Evolutionary conservation across 768 basidiomycete species (phyloP), one percentile per base, ranked within the genome.

Genomic region (Kwoniella heveanensis): DNA sequence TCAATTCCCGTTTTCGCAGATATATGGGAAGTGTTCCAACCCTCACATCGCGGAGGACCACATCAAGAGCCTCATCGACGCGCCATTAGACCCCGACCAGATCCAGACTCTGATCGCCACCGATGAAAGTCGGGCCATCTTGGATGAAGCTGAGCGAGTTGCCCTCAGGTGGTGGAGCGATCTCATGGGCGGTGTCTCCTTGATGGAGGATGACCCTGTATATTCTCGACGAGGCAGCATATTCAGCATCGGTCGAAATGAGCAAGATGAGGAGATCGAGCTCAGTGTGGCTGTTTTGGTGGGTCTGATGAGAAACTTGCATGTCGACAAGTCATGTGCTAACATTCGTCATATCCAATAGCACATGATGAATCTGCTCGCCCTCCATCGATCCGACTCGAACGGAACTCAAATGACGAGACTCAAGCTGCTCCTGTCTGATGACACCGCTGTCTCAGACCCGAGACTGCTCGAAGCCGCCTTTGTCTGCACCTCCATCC

Each of bases 401-500:
- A 66, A 73, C 8, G 26, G 56, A n/a, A 52, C 62, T 30, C 75
- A 78, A 12, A 36, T 89, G 70, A 82, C 86, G 39, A 85, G 86
- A 2, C 83, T 96, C 15, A 85, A 86, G 49, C 82, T 89, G 0
- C 82, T 98, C 15, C 82, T 96, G 29, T 93, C 91, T 68, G 88
- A 88, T 32, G 86, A 88, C 19, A 87, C 91, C 0, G 88, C 92
- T 1, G 85, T 92, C 22, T 86, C 86, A 46, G 91, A 96, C 71
- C 87, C 88, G 70, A 82, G 91, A 36, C 86, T 95, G 1, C 90
- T 95, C 77, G 92, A 93, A 78, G 88, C 94, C 2, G 92, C 93
- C 9, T 82, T 96, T 50, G 89, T 92, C 72, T 88, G 91, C 6
- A 88, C 89, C 10, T 88, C 89, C 0, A 86, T 93, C 8, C 82